Conservation (phyloP, 495 filamentous ascomycete genomes). For the Bathelium albidoporum region DNA sequence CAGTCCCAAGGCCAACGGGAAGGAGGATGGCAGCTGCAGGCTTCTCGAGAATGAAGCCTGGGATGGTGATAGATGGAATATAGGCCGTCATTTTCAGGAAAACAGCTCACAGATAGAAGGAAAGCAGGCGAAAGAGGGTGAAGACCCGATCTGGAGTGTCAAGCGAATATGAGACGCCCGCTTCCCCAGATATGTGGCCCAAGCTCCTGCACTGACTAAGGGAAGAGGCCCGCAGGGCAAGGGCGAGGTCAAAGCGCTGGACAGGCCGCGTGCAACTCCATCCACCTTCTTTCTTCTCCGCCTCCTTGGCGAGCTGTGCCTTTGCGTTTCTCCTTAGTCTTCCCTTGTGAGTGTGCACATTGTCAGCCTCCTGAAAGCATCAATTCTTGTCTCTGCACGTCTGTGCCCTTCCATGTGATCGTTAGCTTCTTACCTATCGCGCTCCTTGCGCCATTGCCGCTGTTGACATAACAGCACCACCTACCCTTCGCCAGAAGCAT, state of each 20-base stretch:
- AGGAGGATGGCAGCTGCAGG: constrained; percentile 60
- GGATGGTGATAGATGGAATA: constrained; percentile 48
- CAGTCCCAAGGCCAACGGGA: constrained; percentile 53
- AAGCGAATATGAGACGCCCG: neutral
- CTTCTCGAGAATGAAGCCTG: constrained; percentile 50
- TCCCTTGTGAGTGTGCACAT: constrained; percentile 3
- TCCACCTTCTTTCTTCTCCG: neutral
- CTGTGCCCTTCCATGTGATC: neutral
- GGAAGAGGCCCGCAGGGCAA: neutral
- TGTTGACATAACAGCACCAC: neutral
- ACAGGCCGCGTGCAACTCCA: neutral
- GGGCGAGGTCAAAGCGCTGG: neutral
- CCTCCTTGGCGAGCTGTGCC: neutral
- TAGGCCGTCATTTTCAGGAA: constrained; percentile 56
- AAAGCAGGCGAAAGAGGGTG: neutral
- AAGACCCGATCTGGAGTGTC: neutral
- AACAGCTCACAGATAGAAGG: neutral
- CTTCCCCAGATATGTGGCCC: neutral
- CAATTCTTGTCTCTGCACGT: neutral
- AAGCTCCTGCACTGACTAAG: neutral
- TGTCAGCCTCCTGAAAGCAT: neutral
- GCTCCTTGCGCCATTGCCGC: neutral
- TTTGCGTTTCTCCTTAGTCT: neutral
- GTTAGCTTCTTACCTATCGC: neutral
- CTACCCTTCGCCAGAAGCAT: neutral